phyloP scores from a whole-genome alignment of 2,329 filamentous ascomycete genomes.

The Xylariaceae sp. region DNA sequence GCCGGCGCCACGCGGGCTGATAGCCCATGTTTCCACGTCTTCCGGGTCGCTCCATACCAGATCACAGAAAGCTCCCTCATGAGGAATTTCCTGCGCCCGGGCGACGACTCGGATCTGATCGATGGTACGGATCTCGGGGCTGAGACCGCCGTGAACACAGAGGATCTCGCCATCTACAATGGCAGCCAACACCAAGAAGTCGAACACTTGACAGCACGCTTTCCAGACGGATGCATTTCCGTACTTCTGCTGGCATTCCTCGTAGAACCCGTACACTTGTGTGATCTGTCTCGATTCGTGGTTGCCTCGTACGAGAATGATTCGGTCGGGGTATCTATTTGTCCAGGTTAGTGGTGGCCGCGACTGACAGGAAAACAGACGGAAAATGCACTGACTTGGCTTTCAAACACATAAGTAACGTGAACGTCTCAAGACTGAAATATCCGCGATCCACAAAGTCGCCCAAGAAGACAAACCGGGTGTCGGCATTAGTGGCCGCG shows the following conservation, averaged over 20 bases:
- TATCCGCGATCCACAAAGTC: slow-evolving; percentile 98
- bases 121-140: slow-evolving; percentile 89
- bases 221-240: slow-evolving; percentile 99
- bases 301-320: slow-evolving; percentile 94
- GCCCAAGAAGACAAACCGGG: slow-evolving; percentile 59
- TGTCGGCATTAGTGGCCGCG: slow-evolving; percentile 37
- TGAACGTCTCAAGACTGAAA: slow-evolving; percentile 97
- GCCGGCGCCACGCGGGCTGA: slow-evolving; percentile 91
- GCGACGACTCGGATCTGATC: slow-evolving; percentile 99
- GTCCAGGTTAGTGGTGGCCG: slow-evolving; percentile 21
- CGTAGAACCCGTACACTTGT: slow-evolving; percentile 98
- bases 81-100: slow-evolving; percentile 93
- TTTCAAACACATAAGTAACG: slow-evolving; percentile 92
- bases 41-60: slow-evolving; percentile 98
- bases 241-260: slow-evolving; percentile 96
- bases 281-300: slow-evolving; percentile 97
- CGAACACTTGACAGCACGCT: slow-evolving; percentile 98
- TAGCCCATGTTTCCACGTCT: slow-evolving; percentile 91
- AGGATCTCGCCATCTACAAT: slow-evolving; percentile 98
- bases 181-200: slow-evolving; percentile 91
- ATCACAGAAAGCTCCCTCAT: slow-evolving; percentile 97
- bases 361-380: slow-evolving; percentile 2
- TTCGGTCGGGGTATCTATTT: slow-evolving; percentile 89
- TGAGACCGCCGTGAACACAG: slow-evolving; percentile 90
- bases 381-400: slow-evolving; percentile 48